Base-by-base conservation (phyloP, 306 rosid genomes). In the Fragaria iinumae region DNA sequence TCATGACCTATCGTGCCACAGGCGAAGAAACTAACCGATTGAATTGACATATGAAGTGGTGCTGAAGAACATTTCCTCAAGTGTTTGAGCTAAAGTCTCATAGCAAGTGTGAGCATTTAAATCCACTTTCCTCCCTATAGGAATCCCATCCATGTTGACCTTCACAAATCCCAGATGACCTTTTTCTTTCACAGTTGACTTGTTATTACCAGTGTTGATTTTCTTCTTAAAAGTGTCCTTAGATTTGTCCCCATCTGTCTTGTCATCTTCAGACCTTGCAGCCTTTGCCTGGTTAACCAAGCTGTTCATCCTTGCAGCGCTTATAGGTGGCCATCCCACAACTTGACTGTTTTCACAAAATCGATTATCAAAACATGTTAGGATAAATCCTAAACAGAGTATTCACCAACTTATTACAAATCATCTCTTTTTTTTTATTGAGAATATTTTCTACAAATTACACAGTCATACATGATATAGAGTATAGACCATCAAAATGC, bases 281-380 rank as follows among this genome's bases (percentile, higher is more conserved):
- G 80, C 59, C 80, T 88, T 90, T 59, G 90, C 85, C 55, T 84
- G 94, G 88, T 86, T 88, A 43, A 80, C 85, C 79, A 90, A 75
- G 86, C 94, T 81, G 80, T 86, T 84, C 80, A 90, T 82, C 82
- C 94, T 90, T 49, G 87, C 72, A 56, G 94, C 80, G 74, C 90
- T 88, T 49, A 90, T 69, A 36, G 94, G 94, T 50, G 94, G 94
- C 94, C 94, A 90, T 70, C 94, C 94, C 84, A 90, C 91, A 66
- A 88, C 90, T 72, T 86, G 94, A 80, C 94, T 90, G 90, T 75
- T 84, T 79, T 76, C 78, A 53, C 2, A 49, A 80, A 44, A 69
- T 63, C 32, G 63, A 45, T 32, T 34, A 59, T 57, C 43, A 73
- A 59, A 57, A 73, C 27, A 73, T n/a, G 66, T 36, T 20, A 34